phyloP scores from a whole-genome alignment of 495 filamentous ascomycete species.

The Aspergillus funiculosus region DNA sequence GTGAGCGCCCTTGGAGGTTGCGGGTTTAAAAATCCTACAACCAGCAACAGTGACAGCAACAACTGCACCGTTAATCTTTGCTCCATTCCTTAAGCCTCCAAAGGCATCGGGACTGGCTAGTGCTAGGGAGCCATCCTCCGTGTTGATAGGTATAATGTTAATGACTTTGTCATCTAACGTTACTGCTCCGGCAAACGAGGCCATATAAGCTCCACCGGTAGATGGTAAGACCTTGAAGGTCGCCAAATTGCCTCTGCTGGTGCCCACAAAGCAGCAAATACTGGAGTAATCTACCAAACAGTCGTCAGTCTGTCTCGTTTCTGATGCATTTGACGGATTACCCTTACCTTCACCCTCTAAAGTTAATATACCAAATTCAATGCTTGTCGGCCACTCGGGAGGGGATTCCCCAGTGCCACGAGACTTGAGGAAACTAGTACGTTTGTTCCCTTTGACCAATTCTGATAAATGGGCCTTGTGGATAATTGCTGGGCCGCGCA shows the following conservation, averaged over 20 bases:
- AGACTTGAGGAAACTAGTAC: constrained; percentile 56
- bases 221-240: constrained; percentile 87
- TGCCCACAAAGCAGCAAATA: constrained; percentile 88
- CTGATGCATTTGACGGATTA: not conserved
- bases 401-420: constrained; percentile 42
- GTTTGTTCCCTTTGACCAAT: constrained; percentile 62
- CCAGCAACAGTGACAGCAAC: constrained; percentile 66
- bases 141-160: constrained; percentile 68
- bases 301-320: constrained; percentile 17
- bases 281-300: constrained; percentile 68
- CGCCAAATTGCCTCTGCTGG: constrained; percentile 69
- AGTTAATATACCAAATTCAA: constrained; percentile 92
- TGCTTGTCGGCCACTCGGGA: constrained; percentile 64
- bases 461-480: constrained; percentile 62
- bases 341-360: constrained; percentile 71
- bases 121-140: constrained; percentile 69
- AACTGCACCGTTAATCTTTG: constrained; percentile 64
- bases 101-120: constrained; percentile 68
- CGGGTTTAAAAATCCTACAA: constrained; percentile 78
- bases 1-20: constrained; percentile 76
- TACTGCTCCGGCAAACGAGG: constrained; percentile 59
- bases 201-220: constrained; percentile 62
- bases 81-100: constrained; percentile 62
- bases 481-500: constrained; percentile 85
- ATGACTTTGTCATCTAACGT: constrained; percentile 67